phyloP scores from a whole-genome alignment of 78 protist genomes.

The slime mould (Dictyostelium discoideum) region dicty_2.7 NC_007091.3:582501-583000 shows the following conservation, averaged over 20 bases:
- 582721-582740: background rate
- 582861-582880: slow-evolving; percentile 9
- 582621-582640: background rate
- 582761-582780: background rate
- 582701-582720: background rate
- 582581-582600: background rate
- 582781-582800: background rate
- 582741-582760: background rate
- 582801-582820: slow-evolving; percentile 7
- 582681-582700: background rate
- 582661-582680: background rate
- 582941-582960: background rate
- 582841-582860: background rate
- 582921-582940: background rate
- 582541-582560: background rate
- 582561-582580: background rate
- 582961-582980: background rate
- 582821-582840: background rate
- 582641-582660: background rate
- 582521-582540: background rate
- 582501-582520: background rate
- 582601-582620: background rate
- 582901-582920: background rate
- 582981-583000: slow-evolving; percentile 8
- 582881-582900: background rate